Evolutionary conservation across 352 stramenopile genomes (phyloP), one percentile per base, ranked within the genome.

Genomic region (Pythium sp.): DNA sequence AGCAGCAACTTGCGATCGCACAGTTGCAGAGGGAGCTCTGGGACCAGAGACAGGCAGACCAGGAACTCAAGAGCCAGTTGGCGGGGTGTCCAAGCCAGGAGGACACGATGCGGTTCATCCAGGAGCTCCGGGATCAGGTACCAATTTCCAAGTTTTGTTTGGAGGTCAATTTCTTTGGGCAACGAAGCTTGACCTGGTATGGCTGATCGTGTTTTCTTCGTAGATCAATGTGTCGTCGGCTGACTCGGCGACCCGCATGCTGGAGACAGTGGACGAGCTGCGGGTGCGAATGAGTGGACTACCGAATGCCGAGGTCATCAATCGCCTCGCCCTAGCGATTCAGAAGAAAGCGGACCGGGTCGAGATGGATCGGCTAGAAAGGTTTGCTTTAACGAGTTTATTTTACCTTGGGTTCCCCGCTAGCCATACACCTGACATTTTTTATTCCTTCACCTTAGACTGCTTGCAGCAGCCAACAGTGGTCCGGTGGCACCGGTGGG

Each of bases 81-180:
- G 67, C 69, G 11, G 65, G 58, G 3, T 89, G 78, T 69, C 81
- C 84, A 38, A 89, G 72, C 58, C 83, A 92, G 65, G 84, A 89
- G 71, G 81, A 90, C 62, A 90, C 81, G 3, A 55, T 89, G 68
- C 73, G 62, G 7, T 69, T 89, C 30, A 77, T 91, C 41, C 72
- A 86, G 26, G 76, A 76, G 28, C 72, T 91, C 0, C 72, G 74
- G 28, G 76, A 89, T n/a, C 80, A 91, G 79, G 82, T 89, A 65
- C 22, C 15, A 14, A n/a, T 20, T 47, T n/a, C 5, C 5, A 47
- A 18, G 2, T n/a, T 18, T 20, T 47, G 34, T 11, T 9, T 12
- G 5, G 34, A 41, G 30, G 30, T 41, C 0, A 41, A 41, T 41
- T 41, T 43, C 8, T 34, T 15, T 56, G 26, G 15, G 3, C 12